Evolutionary conservation across 1,284 basidiomycete species (phyloP), one percentile per base, ranked within the genome.

Genomic region (Ceratobasidium sp.): DNA sequence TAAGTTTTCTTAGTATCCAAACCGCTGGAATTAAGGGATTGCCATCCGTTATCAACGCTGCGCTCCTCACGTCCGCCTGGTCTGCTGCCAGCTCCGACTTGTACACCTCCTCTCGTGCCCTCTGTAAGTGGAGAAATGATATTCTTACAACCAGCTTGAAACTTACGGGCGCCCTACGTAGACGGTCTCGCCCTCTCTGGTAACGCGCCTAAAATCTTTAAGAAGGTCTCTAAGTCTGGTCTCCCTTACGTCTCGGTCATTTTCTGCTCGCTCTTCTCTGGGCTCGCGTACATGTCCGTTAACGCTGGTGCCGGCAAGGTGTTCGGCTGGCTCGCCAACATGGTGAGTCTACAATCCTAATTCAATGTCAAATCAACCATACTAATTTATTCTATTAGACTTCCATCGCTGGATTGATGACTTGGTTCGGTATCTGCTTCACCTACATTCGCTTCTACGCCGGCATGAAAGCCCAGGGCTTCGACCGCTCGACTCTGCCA

Each of bases 401-500:
- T 6, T 88, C 91, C 9, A 89, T 92, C 74, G 90, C 90, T 0
- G 90, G 90, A 24, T 83, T 94, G 71, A 85, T 92, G 62, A 89
- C 88, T 27, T 92, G 90, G 89, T 86, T 29, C 11, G 47, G 47
- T 8, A 71, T 93, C 77, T 87, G 89, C 62, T 66, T 77, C 22
- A 59, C 48, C 24, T 71, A 71, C 66, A 31, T 71, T n/a, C 66
- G 66, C 41, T 48, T 87, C 82, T 85, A 85, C 79, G 82, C 85
- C 75, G 87, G 85, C 47, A 79, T 84, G 76, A 84, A 84, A 79
- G 79, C 76, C 44, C 87, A 88, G 75, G 85, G 84, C 27, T 77
- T 86, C 75, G 79, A 81, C 53, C 81, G 86, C 48, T 79, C 81
- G 63, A 76, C 78, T 1, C 82, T 86, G 77, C 85, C 86, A 0